phyloP scores from a whole-genome alignment of 2,329 filamentous ascomycete genomes.

The Salinomyces thailandicus region DNA sequence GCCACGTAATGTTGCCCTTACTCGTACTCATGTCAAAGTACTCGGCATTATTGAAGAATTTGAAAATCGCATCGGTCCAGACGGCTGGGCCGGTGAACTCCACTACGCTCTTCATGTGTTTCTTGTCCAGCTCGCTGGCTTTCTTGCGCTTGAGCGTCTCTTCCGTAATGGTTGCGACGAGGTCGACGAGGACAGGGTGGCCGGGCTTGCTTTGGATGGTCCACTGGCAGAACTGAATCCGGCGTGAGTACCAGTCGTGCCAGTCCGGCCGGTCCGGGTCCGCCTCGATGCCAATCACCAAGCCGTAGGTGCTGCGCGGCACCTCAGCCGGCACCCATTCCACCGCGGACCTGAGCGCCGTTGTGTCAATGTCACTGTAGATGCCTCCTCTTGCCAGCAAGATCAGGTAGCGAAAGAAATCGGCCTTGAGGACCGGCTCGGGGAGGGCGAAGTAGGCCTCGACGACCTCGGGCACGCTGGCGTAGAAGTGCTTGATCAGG shows the following conservation, averaged over 20 bases:
- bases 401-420: slow-evolving; percentile 59
- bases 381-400: slow-evolving; percentile 68
- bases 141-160: slow-evolving; percentile 66
- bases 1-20: slow-evolving; percentile 66
- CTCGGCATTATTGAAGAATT: slow-evolving; percentile 82
- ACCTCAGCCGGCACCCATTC: slow-evolving; percentile 80
- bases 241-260: slow-evolving; percentile 88
- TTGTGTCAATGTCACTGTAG: slow-evolving; percentile 78
- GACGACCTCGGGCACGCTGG: slow-evolving; percentile 46
- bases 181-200: slow-evolving; percentile 79
- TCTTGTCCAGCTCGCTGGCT: slow-evolving; percentile 51
- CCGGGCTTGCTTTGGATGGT: slow-evolving; percentile 94
- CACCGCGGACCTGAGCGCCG: slow-evolving; percentile 67
- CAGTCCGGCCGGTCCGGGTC: slow-evolving; percentile 89
- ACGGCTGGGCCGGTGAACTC: slow-evolving; percentile 90
- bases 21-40: slow-evolving; percentile 73
- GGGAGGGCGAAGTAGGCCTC: slow-evolving; percentile 41
- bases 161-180: slow-evolving; percentile 76
- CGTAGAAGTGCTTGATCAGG: slow-evolving; percentile 77
- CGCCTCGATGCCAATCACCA: slow-evolving; percentile 91
- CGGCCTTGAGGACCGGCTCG: slow-evolving; percentile 47
- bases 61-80: slow-evolving; percentile 88
- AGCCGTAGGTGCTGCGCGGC: slow-evolving; percentile 64
- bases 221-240: slow-evolving; percentile 98
- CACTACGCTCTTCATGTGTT: slow-evolving; percentile 58